Conservation (phyloP, 2,329 filamentous ascomycete genomes). For the Cladosporium sp. region DNA sequence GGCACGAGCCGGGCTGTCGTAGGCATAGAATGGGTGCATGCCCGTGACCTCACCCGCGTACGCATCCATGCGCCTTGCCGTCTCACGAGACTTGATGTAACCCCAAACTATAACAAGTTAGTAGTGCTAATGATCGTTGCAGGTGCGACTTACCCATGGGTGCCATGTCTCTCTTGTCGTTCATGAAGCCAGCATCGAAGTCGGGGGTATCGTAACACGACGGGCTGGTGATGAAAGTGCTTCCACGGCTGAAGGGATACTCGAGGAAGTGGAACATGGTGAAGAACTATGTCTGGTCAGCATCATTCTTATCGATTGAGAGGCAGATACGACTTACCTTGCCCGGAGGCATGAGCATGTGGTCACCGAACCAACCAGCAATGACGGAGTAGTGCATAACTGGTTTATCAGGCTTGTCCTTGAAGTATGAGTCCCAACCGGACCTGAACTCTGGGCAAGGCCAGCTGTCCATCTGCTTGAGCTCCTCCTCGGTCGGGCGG, state of each 20-base stretch:
- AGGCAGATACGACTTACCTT: conserved; percentile 45
- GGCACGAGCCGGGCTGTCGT: conserved; percentile 68
- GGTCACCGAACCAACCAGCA: conserved; percentile 58
- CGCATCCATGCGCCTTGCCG: conserved; percentile 73
- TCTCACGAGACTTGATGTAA: conserved; percentile 81
- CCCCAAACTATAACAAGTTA: conserved; percentile 63
- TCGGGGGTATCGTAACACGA: conserved; percentile 41
- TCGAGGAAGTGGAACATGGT: conserved; percentile 82
- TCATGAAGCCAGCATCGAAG: conserved; percentile 64
- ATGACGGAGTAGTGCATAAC: conserved; percentile 74
- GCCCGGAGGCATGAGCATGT: conserved; percentile 67
- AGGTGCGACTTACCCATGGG: conserved; percentile 56
- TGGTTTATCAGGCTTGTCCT: conserved; percentile 48
- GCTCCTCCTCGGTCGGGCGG: conserved; percentile 56
- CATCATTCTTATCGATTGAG: too few relatives aligned
- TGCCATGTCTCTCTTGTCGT: conserved; percentile 80
- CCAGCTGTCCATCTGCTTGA: conserved; percentile 60
- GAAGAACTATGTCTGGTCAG: conserved; percentile 58
- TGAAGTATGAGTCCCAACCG: conserved; percentile 59
- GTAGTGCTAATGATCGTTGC: not conserved
- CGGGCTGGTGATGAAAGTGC: conserved; percentile 58
- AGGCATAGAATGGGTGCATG: conserved; percentile 72
- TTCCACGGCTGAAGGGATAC: conserved; percentile 64
- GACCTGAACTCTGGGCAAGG: conserved; percentile 61
- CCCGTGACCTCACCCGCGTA: conserved; percentile 72